phyloP scores from a whole-genome alignment of 345 rosid genomes.

The Ailanthus altissimus region DNA sequence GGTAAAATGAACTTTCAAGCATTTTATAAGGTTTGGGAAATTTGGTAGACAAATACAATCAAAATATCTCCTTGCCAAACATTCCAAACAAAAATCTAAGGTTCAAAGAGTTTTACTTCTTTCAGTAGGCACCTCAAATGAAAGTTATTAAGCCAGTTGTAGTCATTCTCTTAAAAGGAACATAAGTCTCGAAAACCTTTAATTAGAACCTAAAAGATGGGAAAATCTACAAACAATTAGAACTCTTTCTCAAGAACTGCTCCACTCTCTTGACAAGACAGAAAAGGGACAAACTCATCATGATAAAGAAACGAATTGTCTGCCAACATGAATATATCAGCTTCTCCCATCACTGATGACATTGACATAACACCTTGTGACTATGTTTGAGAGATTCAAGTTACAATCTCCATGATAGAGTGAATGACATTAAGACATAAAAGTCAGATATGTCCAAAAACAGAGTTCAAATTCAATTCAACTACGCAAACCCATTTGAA shows the following conservation, averaged over 20 bases:
- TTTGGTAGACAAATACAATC: not conserved
- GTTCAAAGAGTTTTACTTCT: not conserved
- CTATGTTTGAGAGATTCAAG: not conserved
- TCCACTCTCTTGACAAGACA: not conserved
- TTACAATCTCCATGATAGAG: constrained; percentile 9
- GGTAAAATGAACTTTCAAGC: not conserved
- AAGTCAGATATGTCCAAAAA: constrained; percentile 17
- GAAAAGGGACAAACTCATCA: constrained; percentile 22
- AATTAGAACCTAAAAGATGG: not conserved
- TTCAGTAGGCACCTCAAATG: not conserved
- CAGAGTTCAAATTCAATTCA: constrained; percentile 8
- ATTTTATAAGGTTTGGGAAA: not conserved
- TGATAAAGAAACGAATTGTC: constrained; percentile 14
- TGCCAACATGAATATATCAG: constrained; percentile 11
- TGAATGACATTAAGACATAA: not conserved
- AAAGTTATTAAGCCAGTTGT: not conserved
- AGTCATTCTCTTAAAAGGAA: not conserved
- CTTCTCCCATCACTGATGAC: constrained; percentile 22
- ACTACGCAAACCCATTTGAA: constrained; percentile 3
- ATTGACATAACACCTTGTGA: constrained; percentile 14
- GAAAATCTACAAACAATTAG: not conserved
- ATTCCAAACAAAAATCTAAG: not conserved
- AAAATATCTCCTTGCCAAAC: not conserved
- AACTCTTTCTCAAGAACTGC: not conserved
- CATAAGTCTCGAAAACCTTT: not conserved